Base-by-base conservation (phyloP, 805 yeast genomes). In the Zygosaccharomyces pseudorouxii region DNA sequence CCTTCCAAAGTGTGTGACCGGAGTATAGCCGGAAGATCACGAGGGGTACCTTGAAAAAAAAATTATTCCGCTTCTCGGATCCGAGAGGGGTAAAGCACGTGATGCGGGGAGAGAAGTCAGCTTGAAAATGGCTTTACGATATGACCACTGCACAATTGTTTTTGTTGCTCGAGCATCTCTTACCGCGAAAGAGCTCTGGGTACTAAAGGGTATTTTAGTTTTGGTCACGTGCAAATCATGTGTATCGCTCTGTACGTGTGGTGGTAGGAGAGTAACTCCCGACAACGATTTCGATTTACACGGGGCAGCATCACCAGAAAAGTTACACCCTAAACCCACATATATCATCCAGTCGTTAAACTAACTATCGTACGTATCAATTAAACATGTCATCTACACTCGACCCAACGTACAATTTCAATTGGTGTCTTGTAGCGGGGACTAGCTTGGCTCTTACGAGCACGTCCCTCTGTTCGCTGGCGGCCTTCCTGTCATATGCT, bases 361-460 rank as follows among this genome's bases (percentile, higher is more conserved):
- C 37, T 33, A 33, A 16, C 4, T 9, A 33, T 33, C 37, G n/a
- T 30, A 30, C n/a, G 4, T 33, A 18, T 9, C 48, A 22, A 22
- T 22, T 52, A 37, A 58, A 53, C 58, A 58, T 57, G 11, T 46
- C 45, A 48, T 60, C 63, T 16, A 59, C 42, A n/a, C 56, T 49
- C 22, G 81, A 71, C 2, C 96, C 96, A 43, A 86, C 72, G 58
- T 88, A 89, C 11, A 88, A 65, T 53, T 69, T 74, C 48, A 88
- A 66, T 51, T 86, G 89, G 22, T 75, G 73, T 51, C 80, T 78
- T 0, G 95, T 86, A 5, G 88, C 84, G 1, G 96, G 96, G 28
- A 86, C 65, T 7, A 88, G 60, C 55, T 82, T 83, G 64, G 89
- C 83, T 58, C 77, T 81, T 8, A 89, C 95, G 69, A 75, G 57